Conservation (phyloP, 331 rosid genomes). For the Malus hybrid region DNA sequence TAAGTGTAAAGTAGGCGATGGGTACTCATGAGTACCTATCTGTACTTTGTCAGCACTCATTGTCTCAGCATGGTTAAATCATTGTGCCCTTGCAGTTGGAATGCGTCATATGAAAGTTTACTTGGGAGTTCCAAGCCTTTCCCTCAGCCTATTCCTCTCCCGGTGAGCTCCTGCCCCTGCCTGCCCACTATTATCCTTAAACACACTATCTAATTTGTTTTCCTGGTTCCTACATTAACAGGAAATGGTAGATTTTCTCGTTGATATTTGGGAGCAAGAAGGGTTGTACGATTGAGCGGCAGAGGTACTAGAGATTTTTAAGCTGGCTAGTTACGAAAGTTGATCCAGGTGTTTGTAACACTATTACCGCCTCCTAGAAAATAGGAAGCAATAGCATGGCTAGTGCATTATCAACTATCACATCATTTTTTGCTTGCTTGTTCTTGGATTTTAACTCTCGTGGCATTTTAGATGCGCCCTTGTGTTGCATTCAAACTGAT, state of each 20-base stretch:
- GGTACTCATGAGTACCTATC: constrained; percentile 30
- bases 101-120: constrained; percentile 74
- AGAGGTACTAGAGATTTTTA: background rate
- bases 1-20: constrained; percentile 17
- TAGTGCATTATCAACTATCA: constrained; percentile 32
- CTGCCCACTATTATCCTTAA: background rate
- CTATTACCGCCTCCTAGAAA: constrained; percentile 30
- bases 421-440: constrained; percentile 17
- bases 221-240: constrained; percentile 16
- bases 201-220: background rate
- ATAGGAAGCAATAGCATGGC: constrained; percentile 18
- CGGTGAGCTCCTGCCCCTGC: constrained; percentile 39
- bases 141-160: constrained; percentile 69
- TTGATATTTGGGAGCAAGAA: constrained; percentile 90
- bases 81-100: constrained; percentile 84
- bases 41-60: constrained; percentile 49
- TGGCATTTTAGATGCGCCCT: constrained; percentile 19
- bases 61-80: constrained; percentile 52
- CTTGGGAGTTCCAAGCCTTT: constrained; percentile 83
- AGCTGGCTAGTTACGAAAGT: constrained; percentile 20
- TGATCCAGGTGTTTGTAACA: constrained; percentile 19
- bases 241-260: constrained; percentile 99
- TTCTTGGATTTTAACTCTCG: constrained; percentile 17
- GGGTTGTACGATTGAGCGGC: constrained; percentile 61
- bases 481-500: constrained; percentile 27